Evolutionary conservation across 139 green algal genomes (phyloP).

Genomic region (Chlamydomonas sp.): DNA sequence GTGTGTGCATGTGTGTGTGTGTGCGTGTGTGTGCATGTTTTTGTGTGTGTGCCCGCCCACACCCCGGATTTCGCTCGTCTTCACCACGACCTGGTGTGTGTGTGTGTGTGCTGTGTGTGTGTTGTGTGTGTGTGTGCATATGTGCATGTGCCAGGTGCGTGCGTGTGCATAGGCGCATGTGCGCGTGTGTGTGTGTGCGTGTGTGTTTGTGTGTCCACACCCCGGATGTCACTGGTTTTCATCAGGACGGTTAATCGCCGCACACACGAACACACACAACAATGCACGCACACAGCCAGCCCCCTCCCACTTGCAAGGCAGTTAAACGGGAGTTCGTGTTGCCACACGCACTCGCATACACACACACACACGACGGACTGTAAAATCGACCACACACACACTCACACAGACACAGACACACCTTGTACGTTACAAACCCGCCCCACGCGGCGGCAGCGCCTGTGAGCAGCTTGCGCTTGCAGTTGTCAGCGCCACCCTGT

Average conservation of each 20-base stretch:
- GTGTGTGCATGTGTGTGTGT: slow-evolving; percentile 1
- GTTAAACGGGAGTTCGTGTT: background rate
- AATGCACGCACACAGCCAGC: too few relatives aligned
- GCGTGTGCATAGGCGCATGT: background rate
- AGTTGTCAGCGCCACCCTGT: slow-evolving; percentile 27
- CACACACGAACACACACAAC: too few relatives aligned
- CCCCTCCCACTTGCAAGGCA: too few relatives aligned
- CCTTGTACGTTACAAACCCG: slow-evolving; percentile 12
- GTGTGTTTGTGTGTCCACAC: too few relatives aligned
- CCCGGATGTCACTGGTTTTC: background rate
- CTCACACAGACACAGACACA: slow-evolving; percentile 8
- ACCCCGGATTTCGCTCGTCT: too few relatives aligned
- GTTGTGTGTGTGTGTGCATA: background rate
- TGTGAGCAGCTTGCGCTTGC: slow-evolving; percentile 26
- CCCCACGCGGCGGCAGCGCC: slow-evolving; percentile 18
- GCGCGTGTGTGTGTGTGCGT: background rate
- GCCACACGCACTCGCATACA: background rate
- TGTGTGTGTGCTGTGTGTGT: background rate
- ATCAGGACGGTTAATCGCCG: too few relatives aligned
- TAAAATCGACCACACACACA: too few relatives aligned
- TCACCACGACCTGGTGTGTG: too few relatives aligned
- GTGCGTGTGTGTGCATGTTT: background rate
- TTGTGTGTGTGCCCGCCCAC: too few relatives aligned
- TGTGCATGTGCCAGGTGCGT: background rate
- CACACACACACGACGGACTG: too few relatives aligned